phyloP scores from a whole-genome alignment of 306 rosid genomes.

The Lathyrus oleraceus region DNA sequence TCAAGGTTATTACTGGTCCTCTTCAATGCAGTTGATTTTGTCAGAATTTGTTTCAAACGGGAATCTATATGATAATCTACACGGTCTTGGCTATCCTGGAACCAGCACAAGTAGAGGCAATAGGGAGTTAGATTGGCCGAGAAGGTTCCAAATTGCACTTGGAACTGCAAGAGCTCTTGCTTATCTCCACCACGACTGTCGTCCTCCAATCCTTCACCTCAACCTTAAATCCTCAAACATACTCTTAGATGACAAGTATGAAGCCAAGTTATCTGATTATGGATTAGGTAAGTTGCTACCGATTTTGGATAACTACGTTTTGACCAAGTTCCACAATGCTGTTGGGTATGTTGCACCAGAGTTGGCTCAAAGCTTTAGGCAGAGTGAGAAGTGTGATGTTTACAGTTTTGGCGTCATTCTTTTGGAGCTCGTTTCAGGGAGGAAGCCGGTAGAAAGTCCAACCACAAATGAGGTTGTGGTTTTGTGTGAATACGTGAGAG shows the following conservation, averaged over 20 bases:
- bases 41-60: constrained; percentile 87
- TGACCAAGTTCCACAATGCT: constrained; percentile 77
- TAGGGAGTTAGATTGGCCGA: constrained; percentile 69
- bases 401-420: constrained; percentile 94
- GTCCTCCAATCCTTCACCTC: constrained; percentile 94
- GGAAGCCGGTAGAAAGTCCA: constrained; percentile 97
- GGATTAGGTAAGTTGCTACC: constrained; percentile 93
- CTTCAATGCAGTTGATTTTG: constrained; percentile 87
- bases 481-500: constrained; percentile 87
- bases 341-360: constrained; percentile 98
- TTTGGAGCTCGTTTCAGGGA: constrained; percentile 90
- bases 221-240: constrained; percentile 91
- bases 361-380: constrained; percentile 84
- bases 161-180: constrained; percentile 92
- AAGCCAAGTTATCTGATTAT: constrained; percentile 85
- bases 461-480: constrained; percentile 74
- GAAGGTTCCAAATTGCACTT: constrained; percentile 77
- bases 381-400: constrained; percentile 92
- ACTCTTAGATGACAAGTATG: constrained; percentile 76
- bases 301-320: constrained; percentile 71
- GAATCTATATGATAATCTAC: constrained; percentile 85
- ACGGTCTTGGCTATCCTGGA: constrained; percentile 68
- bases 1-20: constrained; percentile 97
- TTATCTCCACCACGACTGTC: constrained; percentile 93
- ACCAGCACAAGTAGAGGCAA: constrained; percentile 79